phyloP scores from a whole-genome alignment of 208 protist genomes.

The Naegleria fowleri region DNA sequence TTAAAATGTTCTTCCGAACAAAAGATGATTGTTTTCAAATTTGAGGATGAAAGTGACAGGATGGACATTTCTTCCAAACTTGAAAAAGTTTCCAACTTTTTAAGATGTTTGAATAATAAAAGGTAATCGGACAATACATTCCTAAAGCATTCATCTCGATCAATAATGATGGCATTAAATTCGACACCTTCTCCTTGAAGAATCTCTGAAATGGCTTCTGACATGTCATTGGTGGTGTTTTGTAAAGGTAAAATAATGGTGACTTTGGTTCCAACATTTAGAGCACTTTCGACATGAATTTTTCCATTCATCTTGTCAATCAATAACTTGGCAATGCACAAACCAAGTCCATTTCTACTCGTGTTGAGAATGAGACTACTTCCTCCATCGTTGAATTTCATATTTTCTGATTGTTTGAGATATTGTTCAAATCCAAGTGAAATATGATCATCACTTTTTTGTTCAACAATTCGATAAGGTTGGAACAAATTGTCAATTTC shows the following conservation, averaged over 20 bases:
- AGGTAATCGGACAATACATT: not conserved
- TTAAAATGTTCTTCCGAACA: too few species aligned
- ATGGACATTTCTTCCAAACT: too few species aligned
- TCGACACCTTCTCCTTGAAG: too few species aligned
- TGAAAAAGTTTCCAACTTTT: too few species aligned
- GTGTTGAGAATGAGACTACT: not conserved
- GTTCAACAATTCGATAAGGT: not conserved
- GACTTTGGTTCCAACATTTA: not conserved
- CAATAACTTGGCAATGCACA: not conserved
- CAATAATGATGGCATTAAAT: not conserved
- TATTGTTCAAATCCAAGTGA: not conserved
- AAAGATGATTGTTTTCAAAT: too few species aligned
- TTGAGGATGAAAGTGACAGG: too few species aligned
- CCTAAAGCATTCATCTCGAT: not conserved
- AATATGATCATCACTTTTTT: not conserved
- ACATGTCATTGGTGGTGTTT: not conserved
- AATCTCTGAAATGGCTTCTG: not conserved
- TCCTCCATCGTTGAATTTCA: not conserved
- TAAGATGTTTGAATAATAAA: not conserved
- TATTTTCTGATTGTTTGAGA: not conserved
- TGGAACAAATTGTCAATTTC: not conserved
- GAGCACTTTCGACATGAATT: not conserved
- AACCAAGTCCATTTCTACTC: not conserved
- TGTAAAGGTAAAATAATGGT: not conserved
- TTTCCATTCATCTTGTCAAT: not conserved